Evolutionary conservation across 2,329 filamentous ascomycete genomes (phyloP).

Genomic region (Cercospora sojina): DNA sequence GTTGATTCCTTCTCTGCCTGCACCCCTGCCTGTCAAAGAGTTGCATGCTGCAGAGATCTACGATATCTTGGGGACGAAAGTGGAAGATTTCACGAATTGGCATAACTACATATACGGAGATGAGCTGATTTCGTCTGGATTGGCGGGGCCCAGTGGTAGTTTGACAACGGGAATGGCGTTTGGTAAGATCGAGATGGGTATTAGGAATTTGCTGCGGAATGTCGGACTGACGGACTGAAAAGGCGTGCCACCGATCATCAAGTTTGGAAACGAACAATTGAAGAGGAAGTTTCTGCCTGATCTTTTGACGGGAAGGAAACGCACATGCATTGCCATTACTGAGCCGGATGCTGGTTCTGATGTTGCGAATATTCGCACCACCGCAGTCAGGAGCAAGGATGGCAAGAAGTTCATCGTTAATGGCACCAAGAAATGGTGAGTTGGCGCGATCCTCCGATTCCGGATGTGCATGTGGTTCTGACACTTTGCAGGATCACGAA

Average conservation of each 20-base stretch:
- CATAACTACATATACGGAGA: constrained; percentile 70
- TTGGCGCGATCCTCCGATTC: background rate
- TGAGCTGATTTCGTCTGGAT: constrained; percentile 66
- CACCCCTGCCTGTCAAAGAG: constrained; percentile 67
- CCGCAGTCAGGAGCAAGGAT: constrained; percentile 60
- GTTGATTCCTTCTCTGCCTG: constrained; percentile 67
- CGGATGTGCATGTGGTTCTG: background rate
- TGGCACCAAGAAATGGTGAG: constrained; percentile 71
- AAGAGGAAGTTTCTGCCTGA: constrained; percentile 68
- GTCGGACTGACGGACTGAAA: background rate
- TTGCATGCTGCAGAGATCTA: constrained; percentile 64
- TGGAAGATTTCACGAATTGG: constrained; percentile 73
- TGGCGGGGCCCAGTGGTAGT: constrained; percentile 62
- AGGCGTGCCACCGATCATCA: constrained; percentile 68
- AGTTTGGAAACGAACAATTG: constrained; percentile 62
- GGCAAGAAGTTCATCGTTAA: constrained; percentile 70
- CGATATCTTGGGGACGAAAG: constrained; percentile 64
- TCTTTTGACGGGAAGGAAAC: constrained; percentile 63
- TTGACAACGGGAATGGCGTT: constrained; percentile 71
- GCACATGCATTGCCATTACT: constrained; percentile 74
- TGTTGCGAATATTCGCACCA: constrained; percentile 70
- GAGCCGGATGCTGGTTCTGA: constrained; percentile 67
- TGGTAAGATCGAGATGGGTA: constrained; percentile 7
- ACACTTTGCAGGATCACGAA: constrained; percentile 61
- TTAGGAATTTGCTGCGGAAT: background rate